Evolutionary conservation across 225 moss, liverwort and hornwort genomes (phyloP).

Genomic region (Sphagnum tenellum): DNA sequence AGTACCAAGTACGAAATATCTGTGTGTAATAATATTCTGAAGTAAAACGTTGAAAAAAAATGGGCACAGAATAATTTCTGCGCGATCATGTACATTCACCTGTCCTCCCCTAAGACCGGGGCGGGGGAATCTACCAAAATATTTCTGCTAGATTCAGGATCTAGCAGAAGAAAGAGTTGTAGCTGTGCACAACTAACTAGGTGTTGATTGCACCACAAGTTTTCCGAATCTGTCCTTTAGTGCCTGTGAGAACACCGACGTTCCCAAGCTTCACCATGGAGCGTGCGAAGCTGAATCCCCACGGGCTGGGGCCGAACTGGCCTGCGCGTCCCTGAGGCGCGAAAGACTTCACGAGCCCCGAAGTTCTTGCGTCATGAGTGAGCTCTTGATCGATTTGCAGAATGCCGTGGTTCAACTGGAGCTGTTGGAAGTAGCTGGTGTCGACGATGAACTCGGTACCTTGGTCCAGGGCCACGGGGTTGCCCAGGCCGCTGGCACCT

Average conservation of each 20-base stretch:
- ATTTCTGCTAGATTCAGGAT: no score
- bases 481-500: conserved; percentile 8
- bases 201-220: conserved; percentile 10
- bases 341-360: conserved; percentile 2
- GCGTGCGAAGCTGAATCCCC: conserved; percentile 1
- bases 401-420: conserved; percentile 24
- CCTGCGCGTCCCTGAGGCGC: not conserved
- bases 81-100: no score
- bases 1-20: no score
- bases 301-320: not conserved
- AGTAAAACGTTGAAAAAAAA: no score
- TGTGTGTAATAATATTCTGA: no score
- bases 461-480: conserved; percentile 24
- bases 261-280: conserved; percentile 13
- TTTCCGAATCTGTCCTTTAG: conserved; percentile 14
- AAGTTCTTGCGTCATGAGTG: conserved; percentile 3
- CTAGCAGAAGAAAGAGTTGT: no score
- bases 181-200: no score
- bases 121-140: no score
- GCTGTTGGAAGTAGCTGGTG: conserved; percentile 33
- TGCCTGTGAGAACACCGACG: conserved; percentile 13
- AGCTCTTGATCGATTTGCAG: conserved; percentile 34
- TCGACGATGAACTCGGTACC: conserved; percentile 43
- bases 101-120: no score
- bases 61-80: no score